Conservation (phyloP, 2,329 filamentous ascomycete genomes). For the Cladorrhinum sp. region DNA sequence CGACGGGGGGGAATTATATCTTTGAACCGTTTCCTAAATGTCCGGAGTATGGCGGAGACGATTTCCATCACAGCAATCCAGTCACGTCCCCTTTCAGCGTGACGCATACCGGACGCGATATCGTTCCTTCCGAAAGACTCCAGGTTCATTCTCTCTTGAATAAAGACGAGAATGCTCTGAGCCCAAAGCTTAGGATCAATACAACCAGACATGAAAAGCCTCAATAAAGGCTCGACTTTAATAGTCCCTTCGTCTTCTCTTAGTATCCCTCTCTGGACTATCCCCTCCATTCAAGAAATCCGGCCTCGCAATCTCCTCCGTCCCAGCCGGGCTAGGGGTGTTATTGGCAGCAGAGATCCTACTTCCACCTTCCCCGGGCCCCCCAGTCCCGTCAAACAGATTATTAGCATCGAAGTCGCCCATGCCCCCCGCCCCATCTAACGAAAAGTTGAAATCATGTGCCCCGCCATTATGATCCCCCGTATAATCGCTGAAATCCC, state of each 20-base stretch:
- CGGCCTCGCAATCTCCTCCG: slow-evolving; percentile 49
- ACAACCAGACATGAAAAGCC: no score
- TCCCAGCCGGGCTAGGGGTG: slow-evolving; percentile 46
- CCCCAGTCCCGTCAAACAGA: background rate
- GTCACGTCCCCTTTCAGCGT: no score
- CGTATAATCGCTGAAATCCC: background rate
- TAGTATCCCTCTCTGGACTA: slow-evolving; percentile 31
- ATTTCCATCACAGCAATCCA: no score
- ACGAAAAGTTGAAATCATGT: slow-evolving; percentile 48
- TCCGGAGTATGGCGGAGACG: no score
- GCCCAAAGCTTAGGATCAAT: no score
- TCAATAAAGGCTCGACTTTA: background rate
- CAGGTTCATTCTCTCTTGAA: no score
- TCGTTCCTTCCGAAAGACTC: no score
- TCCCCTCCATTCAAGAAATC: slow-evolving; percentile 37
- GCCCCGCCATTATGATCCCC: background rate
- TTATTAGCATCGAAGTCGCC: slow-evolving; percentile 22
- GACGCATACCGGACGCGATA: no score
- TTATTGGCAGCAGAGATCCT: slow-evolving; percentile 27
- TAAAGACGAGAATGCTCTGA: no score
- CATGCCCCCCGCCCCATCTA: slow-evolving; percentile 37
- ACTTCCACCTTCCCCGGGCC: background rate
- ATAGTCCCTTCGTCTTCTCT: slow-evolving; percentile 37
- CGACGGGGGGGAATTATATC: no score
- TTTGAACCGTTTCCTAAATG: no score